Evolutionary conservation across 495 filamentous ascomycete species (phyloP).

Genomic region (Monascus purpureus): DNA sequence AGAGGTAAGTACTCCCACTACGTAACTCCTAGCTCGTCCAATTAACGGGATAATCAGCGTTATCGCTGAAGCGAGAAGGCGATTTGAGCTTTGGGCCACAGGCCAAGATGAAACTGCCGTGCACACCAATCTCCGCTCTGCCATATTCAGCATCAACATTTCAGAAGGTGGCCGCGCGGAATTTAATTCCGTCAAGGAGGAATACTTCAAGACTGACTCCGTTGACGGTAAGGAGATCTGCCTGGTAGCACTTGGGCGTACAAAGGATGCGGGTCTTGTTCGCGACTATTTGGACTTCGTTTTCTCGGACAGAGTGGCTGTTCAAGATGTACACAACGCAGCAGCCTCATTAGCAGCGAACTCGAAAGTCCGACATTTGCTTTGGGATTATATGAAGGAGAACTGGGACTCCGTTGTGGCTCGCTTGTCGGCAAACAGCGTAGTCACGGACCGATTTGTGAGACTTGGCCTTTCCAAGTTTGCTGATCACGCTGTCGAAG

Average conservation of each 20-base stretch:
- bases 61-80: slow-evolving; percentile 52
- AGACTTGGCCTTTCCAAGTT: slow-evolving; percentile 65
- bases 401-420: slow-evolving; percentile 58
- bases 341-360: slow-evolving; percentile 59
- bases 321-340: slow-evolving; percentile 78
- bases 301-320: slow-evolving; percentile 59
- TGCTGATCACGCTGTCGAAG: slow-evolving; percentile 47
- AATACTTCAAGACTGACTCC: slow-evolving; percentile 66
- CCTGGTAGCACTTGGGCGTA: slow-evolving; percentile 61
- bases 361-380: slow-evolving; percentile 45
- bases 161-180: slow-evolving; percentile 48
- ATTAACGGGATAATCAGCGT: slow-evolving; percentile 33
- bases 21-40: not conserved
- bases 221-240: slow-evolving; percentile 84
- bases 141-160: slow-evolving; percentile 69
- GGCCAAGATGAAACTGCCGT: slow-evolving; percentile 53
- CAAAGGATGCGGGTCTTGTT: slow-evolving; percentile 52
- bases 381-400: slow-evolving; percentile 74
- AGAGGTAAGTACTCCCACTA: slow-evolving; percentile 36
- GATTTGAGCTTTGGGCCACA: slow-evolving; percentile 60
- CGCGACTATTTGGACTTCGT: slow-evolving; percentile 61
- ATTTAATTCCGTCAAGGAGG: slow-evolving; percentile 64
- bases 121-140: slow-evolving; percentile 63
- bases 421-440: slow-evolving; percentile 63
- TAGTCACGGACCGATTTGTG: slow-evolving; percentile 79